phyloP scores from a whole-genome alignment of 2,329 filamentous ascomycete genomes.

The Stagonosporopsis chrysanthemi region DNA sequence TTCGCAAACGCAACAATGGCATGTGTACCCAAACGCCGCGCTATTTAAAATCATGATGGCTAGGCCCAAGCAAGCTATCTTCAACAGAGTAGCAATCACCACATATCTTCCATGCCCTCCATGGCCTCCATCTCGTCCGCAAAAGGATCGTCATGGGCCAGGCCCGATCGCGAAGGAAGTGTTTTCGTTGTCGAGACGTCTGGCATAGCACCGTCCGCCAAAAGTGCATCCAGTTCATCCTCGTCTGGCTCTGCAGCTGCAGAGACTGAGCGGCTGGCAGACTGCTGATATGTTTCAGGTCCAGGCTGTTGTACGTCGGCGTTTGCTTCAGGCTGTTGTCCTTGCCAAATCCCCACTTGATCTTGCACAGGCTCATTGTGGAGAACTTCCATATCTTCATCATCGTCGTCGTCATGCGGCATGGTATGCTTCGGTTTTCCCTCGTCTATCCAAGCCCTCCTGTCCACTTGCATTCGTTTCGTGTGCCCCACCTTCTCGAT shows the following conservation, averaged over 20 bases:
- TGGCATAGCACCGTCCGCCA: slow-evolving; percentile 56
- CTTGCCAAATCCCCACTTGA: slow-evolving; percentile 21
- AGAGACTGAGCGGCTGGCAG: slow-evolving; percentile 22
- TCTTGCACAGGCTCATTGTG: slow-evolving; percentile 6
- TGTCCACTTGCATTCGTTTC: slow-evolving; percentile 75
- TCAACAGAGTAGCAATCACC: slow-evolving; percentile 24
- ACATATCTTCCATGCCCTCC: slow-evolving; percentile 50
- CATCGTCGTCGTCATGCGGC: slow-evolving; percentile 35
- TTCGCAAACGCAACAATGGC: background rate
- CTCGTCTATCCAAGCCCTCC: slow-evolving; percentile 86
- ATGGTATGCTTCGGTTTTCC: slow-evolving; percentile 60
- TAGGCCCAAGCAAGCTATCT: background rate
- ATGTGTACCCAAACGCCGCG: slow-evolving; percentile 31
- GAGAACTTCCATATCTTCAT: slow-evolving; percentile 3
- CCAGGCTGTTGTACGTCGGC: slow-evolving; percentile 5
- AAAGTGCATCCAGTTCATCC: slow-evolving; percentile 62
- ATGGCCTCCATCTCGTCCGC: slow-evolving; percentile 52
- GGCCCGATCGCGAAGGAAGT: slow-evolving; percentile 18
- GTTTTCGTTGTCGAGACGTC: slow-evolving; percentile 15
- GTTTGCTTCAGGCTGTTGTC: slow-evolving; percentile 9
- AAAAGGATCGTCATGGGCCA: slow-evolving; percentile 43
- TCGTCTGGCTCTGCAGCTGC: slow-evolving; percentile 54
- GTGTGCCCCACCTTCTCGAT: slow-evolving; percentile 94
- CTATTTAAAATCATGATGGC: slow-evolving; percentile 28
- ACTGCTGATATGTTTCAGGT: background rate